phyloP scores from a whole-genome alignment of 2,329 filamentous ascomycete genomes.

The Xylaria sp. region DNA sequence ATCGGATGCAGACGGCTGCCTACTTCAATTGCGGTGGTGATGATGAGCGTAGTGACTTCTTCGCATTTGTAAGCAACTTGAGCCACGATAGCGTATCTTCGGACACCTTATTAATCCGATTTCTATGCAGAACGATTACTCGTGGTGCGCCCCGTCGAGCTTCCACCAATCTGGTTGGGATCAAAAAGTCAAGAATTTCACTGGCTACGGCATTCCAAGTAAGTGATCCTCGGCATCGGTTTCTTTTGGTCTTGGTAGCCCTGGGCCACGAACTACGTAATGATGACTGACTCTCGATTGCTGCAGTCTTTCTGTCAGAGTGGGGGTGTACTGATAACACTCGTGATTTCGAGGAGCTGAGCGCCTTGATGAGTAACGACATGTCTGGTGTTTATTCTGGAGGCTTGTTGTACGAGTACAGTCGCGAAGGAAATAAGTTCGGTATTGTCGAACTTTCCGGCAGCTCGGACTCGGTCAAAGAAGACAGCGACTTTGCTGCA shows the following conservation, averaged over 20 bases:
- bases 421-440: constrained; percentile 76
- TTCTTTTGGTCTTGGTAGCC: background rate
- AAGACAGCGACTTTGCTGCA: constrained; percentile 66
- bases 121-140: constrained; percentile 72
- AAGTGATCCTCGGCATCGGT: background rate
- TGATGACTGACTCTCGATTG: background rate
- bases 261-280: background rate
- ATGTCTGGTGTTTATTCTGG: constrained; percentile 95
- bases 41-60: constrained; percentile 85
- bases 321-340: constrained; percentile 86
- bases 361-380: constrained; percentile 75
- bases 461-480: constrained; percentile 56
- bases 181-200: constrained; percentile 86
- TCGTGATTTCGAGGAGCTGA: constrained; percentile 81
- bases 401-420: constrained; percentile 95
- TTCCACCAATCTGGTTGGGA: constrained; percentile 80
- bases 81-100: background rate
- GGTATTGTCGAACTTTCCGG: constrained; percentile 75
- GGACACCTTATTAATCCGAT: constrained; percentile 24
- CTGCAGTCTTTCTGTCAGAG: constrained; percentile 83
- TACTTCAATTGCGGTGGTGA: constrained; percentile 95
- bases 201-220: constrained; percentile 79
- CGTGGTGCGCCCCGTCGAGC: constrained; percentile 75
- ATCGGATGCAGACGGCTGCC: constrained; percentile 82
- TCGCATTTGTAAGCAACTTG: constrained; percentile 64